phyloP scores from a whole-genome alignment of 495 filamentous ascomycete genomes.

The Rhypophila decipiens region DNA sequence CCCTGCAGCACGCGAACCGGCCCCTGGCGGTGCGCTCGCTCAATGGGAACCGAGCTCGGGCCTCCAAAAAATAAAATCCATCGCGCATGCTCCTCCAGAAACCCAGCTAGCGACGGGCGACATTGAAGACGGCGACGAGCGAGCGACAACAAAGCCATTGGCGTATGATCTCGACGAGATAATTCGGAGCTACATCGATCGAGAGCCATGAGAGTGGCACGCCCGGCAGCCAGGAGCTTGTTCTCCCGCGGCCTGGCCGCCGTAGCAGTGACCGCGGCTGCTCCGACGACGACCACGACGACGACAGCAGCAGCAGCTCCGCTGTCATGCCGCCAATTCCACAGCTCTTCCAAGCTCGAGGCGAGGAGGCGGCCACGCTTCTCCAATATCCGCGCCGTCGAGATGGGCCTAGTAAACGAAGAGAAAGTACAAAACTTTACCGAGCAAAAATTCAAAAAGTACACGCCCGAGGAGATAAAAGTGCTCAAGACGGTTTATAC shows the following conservation, averaged over 20 bases:
- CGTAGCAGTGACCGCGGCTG: background rate
- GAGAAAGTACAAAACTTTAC: slow-evolving; percentile 38
- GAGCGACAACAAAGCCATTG: slow-evolving; percentile 5
- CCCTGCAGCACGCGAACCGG: too few species aligned
- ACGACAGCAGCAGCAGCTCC: too few species aligned
- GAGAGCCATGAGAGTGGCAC: slow-evolving; percentile 28
- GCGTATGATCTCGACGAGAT: slow-evolving; percentile 8
- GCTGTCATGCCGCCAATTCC: slow-evolving; percentile 37
- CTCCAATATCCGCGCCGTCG: slow-evolving; percentile 35
- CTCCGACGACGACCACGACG: slow-evolving; percentile 4
- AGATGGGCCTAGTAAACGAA: slow-evolving; percentile 35
- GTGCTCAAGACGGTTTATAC: slow-evolving; percentile 63
- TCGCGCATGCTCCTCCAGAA: slow-evolving; percentile 4
- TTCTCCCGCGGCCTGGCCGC: slow-evolving; percentile 23
- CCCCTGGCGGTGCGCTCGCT: background rate
- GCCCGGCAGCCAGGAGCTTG: slow-evolving; percentile 27
- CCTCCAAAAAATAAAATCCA: slow-evolving; percentile 7
- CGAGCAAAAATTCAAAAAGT: slow-evolving; percentile 49
- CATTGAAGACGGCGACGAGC: background rate
- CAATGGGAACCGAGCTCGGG: slow-evolving; percentile 1
- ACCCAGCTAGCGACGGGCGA: background rate
- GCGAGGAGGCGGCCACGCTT: slow-evolving; percentile 36
- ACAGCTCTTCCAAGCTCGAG: slow-evolving; percentile 36
- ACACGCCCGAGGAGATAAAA: slow-evolving; percentile 62
- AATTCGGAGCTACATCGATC: slow-evolving; percentile 3